Evolutionary conservation across 805 yeast species (phyloP), one percentile per base, ranked within the genome.

Genomic region (Candida quercuum): DNA sequence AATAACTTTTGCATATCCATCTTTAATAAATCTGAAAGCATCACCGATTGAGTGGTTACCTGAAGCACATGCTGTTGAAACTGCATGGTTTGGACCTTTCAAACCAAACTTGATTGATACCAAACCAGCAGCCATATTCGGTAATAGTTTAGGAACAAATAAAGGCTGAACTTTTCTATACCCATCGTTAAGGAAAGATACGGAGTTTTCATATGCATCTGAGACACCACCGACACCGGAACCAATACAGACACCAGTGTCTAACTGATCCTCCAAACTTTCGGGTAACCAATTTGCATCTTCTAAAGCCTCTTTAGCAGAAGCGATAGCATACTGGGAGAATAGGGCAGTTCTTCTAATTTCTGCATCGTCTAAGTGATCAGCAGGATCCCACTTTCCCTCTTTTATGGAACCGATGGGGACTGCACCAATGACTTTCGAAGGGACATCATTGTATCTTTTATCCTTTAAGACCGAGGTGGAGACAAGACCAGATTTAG

Each of bases 1-100:
- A 78, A 89, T 85, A 4, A 82, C 86, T 47, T 88, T 81, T 10
- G 91, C 86, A 62, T 84, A 82, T 4, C 86, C 94, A 39, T 79
- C 78, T 42, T 71, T 64, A 41, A 93, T 86, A 50, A 89, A 81
- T 51, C 89, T 75, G 47, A 70, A 74, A 0, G 96, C 97, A 56
- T 93, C 99, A 4, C 98, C 98, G 33, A 93, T 81, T 0, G 96
- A 74, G 54, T 93, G 94, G 21, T 83, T 74, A 0, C 99, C 99
- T 0, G 99, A 88, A 4, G 99, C 95, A 66, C 99, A 93, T 1
- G 99, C 99, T 0, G 98, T 88, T 2, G 95, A 75, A 0, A 79
- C 93, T 0, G 95, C 67, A 54, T 89, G 96, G 30, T 85, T 76
- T 2, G 96, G 95, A 0, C 99, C 99, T 49, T 73, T 66, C 28